These are phyloP conservation scores for Arctium lappa DNA, from an alignment of 129 eudicot species.

Conservation along the genomic window DNA sequence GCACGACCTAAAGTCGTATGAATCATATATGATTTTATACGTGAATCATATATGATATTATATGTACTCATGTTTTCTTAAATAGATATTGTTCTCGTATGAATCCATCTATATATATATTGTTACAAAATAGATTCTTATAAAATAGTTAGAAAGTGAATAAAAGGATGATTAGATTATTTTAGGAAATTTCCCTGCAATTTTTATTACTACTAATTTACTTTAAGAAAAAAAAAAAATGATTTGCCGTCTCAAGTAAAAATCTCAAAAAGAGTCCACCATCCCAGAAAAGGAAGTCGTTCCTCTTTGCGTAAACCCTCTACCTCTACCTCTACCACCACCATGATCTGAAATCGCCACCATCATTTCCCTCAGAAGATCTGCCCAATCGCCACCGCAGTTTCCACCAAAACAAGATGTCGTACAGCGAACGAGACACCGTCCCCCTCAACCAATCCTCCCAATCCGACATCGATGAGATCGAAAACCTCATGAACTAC, in stretches of 20 bases:
- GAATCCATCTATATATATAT: no score
- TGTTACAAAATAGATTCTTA: no score
- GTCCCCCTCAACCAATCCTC: slow-evolving; percentile 75
- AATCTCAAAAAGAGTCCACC: background rate
- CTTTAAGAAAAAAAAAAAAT: background rate
- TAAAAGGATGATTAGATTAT: no score
- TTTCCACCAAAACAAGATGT: slow-evolving; percentile 23
- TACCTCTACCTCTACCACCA: slow-evolving; percentile 12
- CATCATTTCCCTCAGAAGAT: background rate
- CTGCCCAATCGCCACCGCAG: background rate
- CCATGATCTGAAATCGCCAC: background rate
- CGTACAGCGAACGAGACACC: slow-evolving; percentile 62
- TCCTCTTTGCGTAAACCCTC: slow-evolving; percentile 17
- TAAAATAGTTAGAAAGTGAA: no score
- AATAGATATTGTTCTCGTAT: no score
- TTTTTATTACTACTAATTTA: background rate
- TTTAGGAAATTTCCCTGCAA: no score
- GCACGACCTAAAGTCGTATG: no score
- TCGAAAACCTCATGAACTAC: slow-evolving; percentile 75
- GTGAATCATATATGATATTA: no score
- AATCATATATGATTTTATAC: no score
- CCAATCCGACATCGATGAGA: slow-evolving; percentile 97
- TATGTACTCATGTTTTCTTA: no score
- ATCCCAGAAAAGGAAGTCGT: background rate
- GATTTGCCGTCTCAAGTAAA: background rate